Evolutionary conservation across 2,329 filamentous ascomycete species (phyloP).

Genomic region (Lasiodiplodia sp.): DNA sequence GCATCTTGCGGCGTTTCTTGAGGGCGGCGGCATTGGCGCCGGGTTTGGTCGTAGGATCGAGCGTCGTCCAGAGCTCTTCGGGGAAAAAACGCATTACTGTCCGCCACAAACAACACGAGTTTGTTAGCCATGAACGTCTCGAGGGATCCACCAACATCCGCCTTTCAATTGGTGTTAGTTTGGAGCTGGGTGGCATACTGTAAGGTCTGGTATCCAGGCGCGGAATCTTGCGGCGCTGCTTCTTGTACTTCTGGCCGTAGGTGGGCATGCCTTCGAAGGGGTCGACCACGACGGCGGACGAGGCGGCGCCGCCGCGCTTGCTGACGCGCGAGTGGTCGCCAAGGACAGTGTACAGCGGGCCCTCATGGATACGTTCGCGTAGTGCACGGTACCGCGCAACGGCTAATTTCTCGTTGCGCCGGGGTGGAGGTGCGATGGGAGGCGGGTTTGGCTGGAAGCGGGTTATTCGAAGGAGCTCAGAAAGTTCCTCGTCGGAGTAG

Average conservation of each 20-base stretch:
- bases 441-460: conserved; percentile 25
- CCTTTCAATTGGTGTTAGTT: too few species aligned
- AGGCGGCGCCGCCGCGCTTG: conserved; percentile 46
- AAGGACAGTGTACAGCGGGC: conserved; percentile 65
- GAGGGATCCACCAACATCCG: neutral
- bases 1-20: conserved; percentile 44
- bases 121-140: conserved; percentile 29
- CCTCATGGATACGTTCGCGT: conserved; percentile 64
- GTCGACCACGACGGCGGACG: conserved; percentile 55
- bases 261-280: conserved; percentile 69
- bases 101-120: neutral
- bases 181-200: conserved; percentile 52
- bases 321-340: conserved; percentile 55
- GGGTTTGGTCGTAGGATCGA: conserved; percentile 49
- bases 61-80: conserved; percentile 62
- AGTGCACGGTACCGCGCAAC: conserved; percentile 60
- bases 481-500: neutral
- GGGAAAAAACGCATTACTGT: conserved; percentile 66
- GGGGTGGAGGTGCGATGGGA: conserved; percentile 44
- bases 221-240: conserved; percentile 63
- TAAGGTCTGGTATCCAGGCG: conserved; percentile 62
- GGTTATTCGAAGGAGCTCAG: neutral
- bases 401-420: conserved; percentile 53
- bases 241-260: conserved; percentile 65
- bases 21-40: conserved; percentile 32